Conservation (phyloP, 1,284 basidiomycete genomes). For the Microbotryum violaceum region DNA sequence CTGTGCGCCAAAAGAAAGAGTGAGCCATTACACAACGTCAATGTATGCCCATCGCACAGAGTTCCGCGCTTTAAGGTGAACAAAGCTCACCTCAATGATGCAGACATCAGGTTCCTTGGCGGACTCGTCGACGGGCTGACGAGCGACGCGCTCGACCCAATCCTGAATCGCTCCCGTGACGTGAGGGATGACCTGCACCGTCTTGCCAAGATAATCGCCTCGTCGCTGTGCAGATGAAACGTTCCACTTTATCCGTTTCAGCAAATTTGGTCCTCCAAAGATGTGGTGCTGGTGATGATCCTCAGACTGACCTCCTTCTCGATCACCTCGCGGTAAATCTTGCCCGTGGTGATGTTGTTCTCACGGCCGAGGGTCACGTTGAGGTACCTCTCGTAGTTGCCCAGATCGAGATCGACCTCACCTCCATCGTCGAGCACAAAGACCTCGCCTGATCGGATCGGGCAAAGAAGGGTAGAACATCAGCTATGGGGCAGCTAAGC, state of each 20-base stretch:
- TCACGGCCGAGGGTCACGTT: slow-evolving; percentile 88
- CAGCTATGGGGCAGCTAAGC: not conserved
- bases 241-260: not conserved
- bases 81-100: slow-evolving; percentile 69
- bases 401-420: slow-evolving; percentile 94
- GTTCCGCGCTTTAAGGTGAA: no score
- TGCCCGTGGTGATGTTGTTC: slow-evolving; percentile 98
- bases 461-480: not conserved
- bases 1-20: slow-evolving; percentile 43
- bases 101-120: slow-evolving; percentile 91
- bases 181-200: slow-evolving; percentile 95
- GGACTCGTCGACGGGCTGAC: slow-evolving; percentile 89
- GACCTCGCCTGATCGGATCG: slow-evolving; percentile 68
- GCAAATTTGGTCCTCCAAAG: not conserved
- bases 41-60: no score
- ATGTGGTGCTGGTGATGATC: not conserved
- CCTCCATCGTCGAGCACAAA: slow-evolving; percentile 98
- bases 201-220: slow-evolving; percentile 96
- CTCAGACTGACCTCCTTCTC: slow-evolving; percentile 66
- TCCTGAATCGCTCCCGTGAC: slow-evolving; percentile 96
- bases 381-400: slow-evolving; percentile 97
- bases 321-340: slow-evolving; percentile 95
- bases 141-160: slow-evolving; percentile 93
- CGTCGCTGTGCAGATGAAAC: slow-evolving; percentile 56
- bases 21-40: not conserved